Base-by-base conservation (phyloP, 2,329 filamentous ascomycete genomes). In the Pyrenochaeta sp. region DNA sequence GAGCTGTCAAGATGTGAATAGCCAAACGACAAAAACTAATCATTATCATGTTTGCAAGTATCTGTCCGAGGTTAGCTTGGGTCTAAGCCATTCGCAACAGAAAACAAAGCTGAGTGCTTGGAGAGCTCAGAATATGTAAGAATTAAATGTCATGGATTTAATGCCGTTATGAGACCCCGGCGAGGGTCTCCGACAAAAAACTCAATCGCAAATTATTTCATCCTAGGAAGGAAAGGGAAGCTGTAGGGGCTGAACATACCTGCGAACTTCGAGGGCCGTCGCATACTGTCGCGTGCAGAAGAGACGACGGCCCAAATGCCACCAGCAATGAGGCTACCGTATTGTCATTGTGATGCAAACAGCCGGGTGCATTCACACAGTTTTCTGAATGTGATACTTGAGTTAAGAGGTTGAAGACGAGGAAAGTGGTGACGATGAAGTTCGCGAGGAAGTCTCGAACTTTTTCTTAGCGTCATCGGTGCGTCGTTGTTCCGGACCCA, bases 171-270 rank as follows among this genome's bases (percentile, higher is more conserved):
- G 88, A 90, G 82, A 84, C 90, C 87, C 92, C 86, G 92, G 93
- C 92, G 90, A 89, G 92, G 87, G 90, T 81, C 84, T 91, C 92
- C 93, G 87, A 87, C 82, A 78, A 78, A 78, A 81, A 83, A 85
- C 90, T 97, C 92, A 96, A 94, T 94, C 92, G 93, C 92, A 97
- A 97, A 97, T 97, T 97, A 91, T 90, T 83, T 90, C 92, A 96
- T 97, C 93, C 91, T 89, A 51, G 49, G 42, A 54, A 37, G 49
- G 54, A 44, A 53, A 37, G 36, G 31, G 52, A 12, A 21, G 17
- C 31, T 48, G 33, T 31, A 42, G 15, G 42, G 51, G 32, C 18
- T 23, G 44, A 36, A 68, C 69, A 53, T 68, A 72, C 68, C 60
- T 62, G 49, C 62, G 15, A 33, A 49, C 17, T 29, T 14, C 42